Base-by-base conservation (phyloP, 129 eudicot species). In the Lonicera japonica region DNA sequence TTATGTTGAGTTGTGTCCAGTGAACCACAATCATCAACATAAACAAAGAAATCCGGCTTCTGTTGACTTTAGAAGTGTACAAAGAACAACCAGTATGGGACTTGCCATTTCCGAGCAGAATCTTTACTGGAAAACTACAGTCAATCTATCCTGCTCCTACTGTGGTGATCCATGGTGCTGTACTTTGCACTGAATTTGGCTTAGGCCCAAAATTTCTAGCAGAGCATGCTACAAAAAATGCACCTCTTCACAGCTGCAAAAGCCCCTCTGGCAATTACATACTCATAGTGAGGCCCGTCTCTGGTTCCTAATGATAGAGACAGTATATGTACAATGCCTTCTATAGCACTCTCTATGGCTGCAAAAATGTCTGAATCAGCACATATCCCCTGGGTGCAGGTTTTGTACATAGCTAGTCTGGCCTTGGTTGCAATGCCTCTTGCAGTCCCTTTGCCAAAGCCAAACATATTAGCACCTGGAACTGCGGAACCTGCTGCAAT, bases 51-150 rank as follows among this genome's bases (percentile, higher is more conserved):
- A 29, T 29, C 36, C 11, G 17, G 38, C 21, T 65, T 0, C 14
- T 17, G 23, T 23, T 34, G 3, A 29, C 14, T 12, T 65, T 34
- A 5, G 18, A 5, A 24, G 51, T 36, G 21, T 20, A 65, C 0
- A 65, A 48, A 18, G 70, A 51, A 9, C 29, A 57, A 8, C 70
- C 70, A 18, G 36, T 29, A 38, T 23, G 13, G 15, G 29, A 7
- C 19, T 17, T 3, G 6, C 68, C 68, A 50, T 64, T 29, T 3
- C 47, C 25, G 24, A 64, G 48, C n/a, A 47, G 48, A 25, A 64
- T n/a, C 1, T 12, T 19, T 9, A 17, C 56, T n/a, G 18, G 56
- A 8, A 52, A 52, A 15, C 3, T 13, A 18, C 56, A 18, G 17
- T 50, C 68, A 23, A 5, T 43, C 10, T 21, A 21, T 22, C 29